Conservation (phyloP, 2,329 filamentous ascomycete genomes). For the Drechslerella dactyloides region DNA sequence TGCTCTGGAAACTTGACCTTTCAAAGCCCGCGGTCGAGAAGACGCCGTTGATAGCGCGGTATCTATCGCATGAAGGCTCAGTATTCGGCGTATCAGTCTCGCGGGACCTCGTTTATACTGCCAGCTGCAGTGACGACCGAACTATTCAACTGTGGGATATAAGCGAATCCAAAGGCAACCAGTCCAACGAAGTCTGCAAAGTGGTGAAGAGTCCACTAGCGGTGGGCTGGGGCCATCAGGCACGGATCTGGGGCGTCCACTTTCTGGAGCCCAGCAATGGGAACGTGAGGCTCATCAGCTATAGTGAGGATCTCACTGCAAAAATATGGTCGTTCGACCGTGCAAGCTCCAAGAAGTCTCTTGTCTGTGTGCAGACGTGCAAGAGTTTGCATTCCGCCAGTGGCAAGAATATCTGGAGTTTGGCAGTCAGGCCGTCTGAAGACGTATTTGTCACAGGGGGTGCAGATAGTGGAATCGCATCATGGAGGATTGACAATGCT, state of each 20-base stretch:
- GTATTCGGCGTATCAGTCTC: constrained; percentile 90
- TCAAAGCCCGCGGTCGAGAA: not conserved
- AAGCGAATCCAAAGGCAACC: constrained; percentile 57
- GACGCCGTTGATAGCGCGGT: constrained; percentile 58
- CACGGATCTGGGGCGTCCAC: constrained; percentile 85
- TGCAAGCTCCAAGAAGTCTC: constrained; percentile 61
- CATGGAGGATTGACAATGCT: constrained; percentile 16
- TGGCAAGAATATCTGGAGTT: constrained; percentile 94
- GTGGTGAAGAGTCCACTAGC: constrained; percentile 60
- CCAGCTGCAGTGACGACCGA: constrained; percentile 92
- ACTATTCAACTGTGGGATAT: constrained; percentile 84
- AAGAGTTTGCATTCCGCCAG: constrained; percentile 32
- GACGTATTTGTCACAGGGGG: constrained; percentile 74
- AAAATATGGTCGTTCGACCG: constrained; percentile 51
- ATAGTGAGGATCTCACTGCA: constrained; percentile 53
- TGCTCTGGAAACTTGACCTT: constrained; percentile 70
- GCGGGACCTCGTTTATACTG: constrained; percentile 70
- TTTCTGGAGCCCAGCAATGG: constrained; percentile 63
- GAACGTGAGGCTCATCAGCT: constrained; percentile 40
- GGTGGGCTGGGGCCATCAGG: constrained; percentile 81
- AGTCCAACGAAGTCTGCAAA: constrained; percentile 22
- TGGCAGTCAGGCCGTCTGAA: constrained; percentile 60
- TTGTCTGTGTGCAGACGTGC: constrained; percentile 68
- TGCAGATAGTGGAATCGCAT: constrained; percentile 72
- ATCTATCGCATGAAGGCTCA: constrained; percentile 82